phyloP scores from a whole-genome alignment of 2,329 filamentous ascomycete species.

The Daldinia sp. region DNA sequence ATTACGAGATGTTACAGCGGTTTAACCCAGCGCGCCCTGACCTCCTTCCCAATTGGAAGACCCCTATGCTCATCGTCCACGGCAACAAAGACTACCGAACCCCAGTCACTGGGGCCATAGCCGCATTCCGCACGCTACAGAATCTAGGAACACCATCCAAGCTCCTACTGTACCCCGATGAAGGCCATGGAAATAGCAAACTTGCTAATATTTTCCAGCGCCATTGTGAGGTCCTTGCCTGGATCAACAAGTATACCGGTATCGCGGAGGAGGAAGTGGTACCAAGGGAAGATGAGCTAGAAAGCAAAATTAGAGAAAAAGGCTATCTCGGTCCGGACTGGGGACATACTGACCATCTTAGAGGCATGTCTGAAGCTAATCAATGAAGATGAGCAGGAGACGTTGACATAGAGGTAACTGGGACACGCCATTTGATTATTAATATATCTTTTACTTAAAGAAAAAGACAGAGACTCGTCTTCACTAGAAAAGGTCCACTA shows the following conservation, averaged over 20 bases:
- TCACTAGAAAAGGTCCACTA: too few relatives aligned
- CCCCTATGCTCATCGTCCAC: constrained; percentile 80
- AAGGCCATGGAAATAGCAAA: constrained; percentile 33
- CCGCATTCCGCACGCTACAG: constrained; percentile 43
- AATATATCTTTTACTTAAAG: not conserved
- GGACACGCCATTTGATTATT: not conserved
- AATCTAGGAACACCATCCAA: constrained; percentile 38
- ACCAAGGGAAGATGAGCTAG: not conserved
- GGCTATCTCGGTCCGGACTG: not conserved
- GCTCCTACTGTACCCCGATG: constrained; percentile 44
- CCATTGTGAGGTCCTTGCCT: constrained; percentile 42
- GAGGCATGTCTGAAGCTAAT: too few relatives aligned
- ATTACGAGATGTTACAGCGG: constrained; percentile 60
- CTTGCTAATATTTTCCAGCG: constrained; percentile 41
- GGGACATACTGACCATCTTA: not conserved
- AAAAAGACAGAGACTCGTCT: too few relatives aligned
- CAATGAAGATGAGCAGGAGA: too few relatives aligned
- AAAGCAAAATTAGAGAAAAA: not conserved
- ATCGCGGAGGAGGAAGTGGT: constrained; percentile 1
- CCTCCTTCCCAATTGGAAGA: constrained; percentile 66
- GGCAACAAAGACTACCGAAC: constrained; percentile 75
- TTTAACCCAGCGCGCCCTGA: constrained; percentile 63
- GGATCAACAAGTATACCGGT: constrained; percentile 43
- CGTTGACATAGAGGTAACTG: not conserved
- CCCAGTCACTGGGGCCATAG: constrained; percentile 55